Evolutionary conservation across 257 asterid genomes (phyloP).

Genomic region (Jaltomata sinuosa): DNA sequence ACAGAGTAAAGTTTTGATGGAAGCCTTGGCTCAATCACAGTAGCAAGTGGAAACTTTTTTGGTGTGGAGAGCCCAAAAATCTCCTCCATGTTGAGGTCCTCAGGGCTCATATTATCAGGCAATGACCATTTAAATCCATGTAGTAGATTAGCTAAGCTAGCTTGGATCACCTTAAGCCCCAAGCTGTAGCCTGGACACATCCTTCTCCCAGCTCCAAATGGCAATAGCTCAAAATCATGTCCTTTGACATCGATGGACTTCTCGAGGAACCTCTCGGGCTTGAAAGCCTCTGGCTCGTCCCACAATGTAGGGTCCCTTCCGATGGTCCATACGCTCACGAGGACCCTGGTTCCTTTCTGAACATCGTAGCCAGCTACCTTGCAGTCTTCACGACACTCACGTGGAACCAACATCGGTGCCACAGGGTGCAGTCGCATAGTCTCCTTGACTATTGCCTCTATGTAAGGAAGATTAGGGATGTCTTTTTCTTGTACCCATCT

Average conservation of each 20-base stretch:
- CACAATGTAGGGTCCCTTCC: constrained; percentile 30
- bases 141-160: no score
- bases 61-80: constrained; percentile 28
- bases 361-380: constrained; percentile 37
- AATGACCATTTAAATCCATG: constrained; percentile 27
- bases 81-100: constrained; percentile 31
- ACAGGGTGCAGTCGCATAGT: constrained; percentile 33
- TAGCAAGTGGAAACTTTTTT: constrained; percentile 20
- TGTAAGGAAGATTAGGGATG: constrained; percentile 19
- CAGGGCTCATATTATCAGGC: constrained; percentile 6
- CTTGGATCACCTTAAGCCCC: constrained; percentile 31
- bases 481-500: constrained; percentile 40
- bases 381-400: no score
- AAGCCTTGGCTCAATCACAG: no score
- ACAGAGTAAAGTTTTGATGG: no score
- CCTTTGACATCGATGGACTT: constrained; percentile 27
- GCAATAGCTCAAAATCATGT: constrained; percentile 20
- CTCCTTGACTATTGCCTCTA: constrained; percentile 25
- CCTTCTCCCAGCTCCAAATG: constrained; percentile 37
- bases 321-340: constrained; percentile 24
- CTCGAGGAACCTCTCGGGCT: constrained; percentile 25
- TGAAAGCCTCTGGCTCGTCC: constrained; percentile 27
- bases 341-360: constrained; percentile 17
- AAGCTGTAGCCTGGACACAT: constrained; percentile 34
- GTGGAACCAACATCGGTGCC: constrained; percentile 65